Evolutionary conservation across 225 moss, liverwort and hornwort genomes (phyloP).

Genomic region (Polytrichum formosum): DNA sequence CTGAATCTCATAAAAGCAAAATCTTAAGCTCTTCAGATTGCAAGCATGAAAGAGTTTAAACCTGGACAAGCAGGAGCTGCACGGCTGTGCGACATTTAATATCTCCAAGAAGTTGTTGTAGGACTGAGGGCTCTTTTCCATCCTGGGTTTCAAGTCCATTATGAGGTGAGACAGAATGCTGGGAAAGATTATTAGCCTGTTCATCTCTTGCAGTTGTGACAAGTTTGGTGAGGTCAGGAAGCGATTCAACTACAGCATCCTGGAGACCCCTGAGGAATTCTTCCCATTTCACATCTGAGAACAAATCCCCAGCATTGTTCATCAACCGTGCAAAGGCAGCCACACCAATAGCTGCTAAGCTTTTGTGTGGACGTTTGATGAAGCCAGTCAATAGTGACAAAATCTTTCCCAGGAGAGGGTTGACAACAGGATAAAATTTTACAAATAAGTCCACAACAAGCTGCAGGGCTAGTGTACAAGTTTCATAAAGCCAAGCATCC

Average conservation of each 20-base stretch:
- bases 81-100: conserved; percentile 60
- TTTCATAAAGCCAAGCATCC: conserved; percentile 71
- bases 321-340: conserved; percentile 66
- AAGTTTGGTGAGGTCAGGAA: conserved; percentile 55
- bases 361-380: conserved; percentile 68
- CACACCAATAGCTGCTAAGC: conserved; percentile 64
- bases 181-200: neutral
- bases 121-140: conserved; percentile 31
- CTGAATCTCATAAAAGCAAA: no score
- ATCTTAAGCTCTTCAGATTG: no score
- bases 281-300: conserved; percentile 60
- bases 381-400: conserved; percentile 60
- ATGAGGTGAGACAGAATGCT: conserved; percentile 9
- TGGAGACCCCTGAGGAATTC: conserved; percentile 50
- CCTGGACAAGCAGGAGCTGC: conserved; percentile 64
- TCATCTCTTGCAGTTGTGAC: conserved; percentile 41
- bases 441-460: conserved; percentile 70
- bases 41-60: neutral
- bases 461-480: conserved; percentile 66
- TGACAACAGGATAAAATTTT: conserved; percentile 65
- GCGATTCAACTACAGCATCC: conserved; percentile 47
- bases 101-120: conserved; percentile 48
- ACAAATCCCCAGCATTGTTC: conserved; percentile 63
- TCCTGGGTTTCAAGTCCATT: conserved; percentile 25
- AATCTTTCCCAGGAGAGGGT: conserved; percentile 50